phyloP scores from a whole-genome alignment of 2,329 filamentous ascomycete species.

The Zymoseptoria crescenta region DNA sequence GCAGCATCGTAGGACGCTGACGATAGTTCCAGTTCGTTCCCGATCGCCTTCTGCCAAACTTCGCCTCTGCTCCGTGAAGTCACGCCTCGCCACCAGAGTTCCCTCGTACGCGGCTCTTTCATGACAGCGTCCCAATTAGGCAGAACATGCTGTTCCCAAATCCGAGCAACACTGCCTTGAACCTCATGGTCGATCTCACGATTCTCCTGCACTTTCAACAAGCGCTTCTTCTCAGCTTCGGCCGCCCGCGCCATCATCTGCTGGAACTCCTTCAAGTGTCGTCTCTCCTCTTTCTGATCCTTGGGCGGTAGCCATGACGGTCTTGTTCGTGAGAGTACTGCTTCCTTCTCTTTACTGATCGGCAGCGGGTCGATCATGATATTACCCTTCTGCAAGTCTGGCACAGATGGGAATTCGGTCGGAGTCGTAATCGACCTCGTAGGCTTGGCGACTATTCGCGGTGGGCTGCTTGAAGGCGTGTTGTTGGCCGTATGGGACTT shows the following conservation, averaged over 20 bases:
- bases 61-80: constrained; percentile 60
- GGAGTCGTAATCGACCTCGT: constrained; percentile 22
- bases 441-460: constrained; percentile 18
- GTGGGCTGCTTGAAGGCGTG: constrained; percentile 22
- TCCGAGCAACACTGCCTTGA: constrained; percentile 42
- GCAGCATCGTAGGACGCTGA: constrained; percentile 63
- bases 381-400: constrained; percentile 60
- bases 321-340: constrained; percentile 66
- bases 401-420: constrained; percentile 44
- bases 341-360: constrained; percentile 79
- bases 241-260: constrained; percentile 64
- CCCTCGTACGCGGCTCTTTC: constrained; percentile 59
- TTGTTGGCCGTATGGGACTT: constrained; percentile 27
- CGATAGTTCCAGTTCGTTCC: constrained; percentile 63
- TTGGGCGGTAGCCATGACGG: constrained; percentile 82
- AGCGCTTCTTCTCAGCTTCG: constrained; percentile 48
- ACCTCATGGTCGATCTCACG: constrained; percentile 46
- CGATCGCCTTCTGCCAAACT: constrained; percentile 64
- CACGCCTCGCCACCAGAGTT: constrained; percentile 77
- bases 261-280: constrained; percentile 78
- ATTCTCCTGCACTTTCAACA: constrained; percentile 43
- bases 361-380: constrained; percentile 80
- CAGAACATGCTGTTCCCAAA: constrained; percentile 71
- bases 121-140: constrained; percentile 69
- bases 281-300: constrained; percentile 81